Evolutionary conservation across 345 rosid species (phyloP).

Genomic region (Psidium friedrichsthalianum): DNA sequence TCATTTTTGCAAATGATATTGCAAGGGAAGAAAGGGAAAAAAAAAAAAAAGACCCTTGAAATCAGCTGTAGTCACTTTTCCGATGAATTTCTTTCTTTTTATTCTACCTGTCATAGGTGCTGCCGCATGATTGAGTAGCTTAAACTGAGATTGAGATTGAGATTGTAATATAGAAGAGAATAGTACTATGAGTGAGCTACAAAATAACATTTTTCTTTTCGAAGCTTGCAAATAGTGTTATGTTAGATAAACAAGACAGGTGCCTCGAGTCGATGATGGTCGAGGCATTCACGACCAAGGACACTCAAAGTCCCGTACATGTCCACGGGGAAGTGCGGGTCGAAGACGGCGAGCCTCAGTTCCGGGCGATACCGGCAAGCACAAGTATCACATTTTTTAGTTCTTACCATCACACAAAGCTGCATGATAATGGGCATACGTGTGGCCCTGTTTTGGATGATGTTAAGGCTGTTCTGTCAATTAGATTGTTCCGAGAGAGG

Average conservation of each 20-base stretch:
- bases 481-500: neutral
- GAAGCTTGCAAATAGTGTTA: no score
- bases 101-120: no score
- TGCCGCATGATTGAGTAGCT: no score
- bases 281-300: constrained; percentile 42
- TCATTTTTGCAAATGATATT: no score
- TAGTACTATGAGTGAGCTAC: no score
- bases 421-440: constrained; percentile 59
- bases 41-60: no score
- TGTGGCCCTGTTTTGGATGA: constrained; percentile 84
- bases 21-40: no score
- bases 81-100: no score
- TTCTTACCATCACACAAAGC: constrained; percentile 54
- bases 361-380: constrained; percentile 31
- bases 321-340: constrained; percentile 45
- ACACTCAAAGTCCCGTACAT: constrained; percentile 28
- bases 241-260: constrained; percentile 10
- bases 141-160: no score
- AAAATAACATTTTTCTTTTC: no score
- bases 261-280: constrained; percentile 86
- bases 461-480: constrained; percentile 27
- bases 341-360: constrained; percentile 31
- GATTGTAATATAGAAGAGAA: no score
- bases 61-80: no score
- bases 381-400: constrained; percentile 70